Percentiles rank a stretch among this genome's conserved stretches.
Conservation (phyloP, 176 grass and related monocot genomes). For the bread wheat (Triticum aestivum) region IWGSC_CS_RefSeq_v2.1 NC_057805.1:63703053-63703552, state of each 20-base stretch:
- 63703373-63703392: conserved; percentile 65
- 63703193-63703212: conserved; percentile 53
- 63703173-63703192: conserved; percentile 67
- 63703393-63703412: conserved; percentile 55
- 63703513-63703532: conserved; percentile 1
- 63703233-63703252: conserved; percentile 42
- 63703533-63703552: background rate
- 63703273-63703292: background rate
- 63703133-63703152: conserved; percentile 73
- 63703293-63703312: background rate
- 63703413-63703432: conserved; percentile 82
- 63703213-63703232: conserved; percentile 95
- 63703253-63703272: background rate
- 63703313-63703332: background rate
- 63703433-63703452: conserved; percentile 62
- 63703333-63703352: background rate
- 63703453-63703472: conserved; percentile 46
- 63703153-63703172: conserved; percentile 75
- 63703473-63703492: background rate
- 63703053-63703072: background rate
- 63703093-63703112: conserved; percentile 36
- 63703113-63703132: conserved; percentile 57
- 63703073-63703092: background rate
- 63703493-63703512: background rate
- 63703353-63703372: conserved; percentile 45